A percentile compares a stretch with the other conserved stretches of the same genome.
Conservation (phyloP, 83 land plant species). For the Picea engelmannii region DNA sequence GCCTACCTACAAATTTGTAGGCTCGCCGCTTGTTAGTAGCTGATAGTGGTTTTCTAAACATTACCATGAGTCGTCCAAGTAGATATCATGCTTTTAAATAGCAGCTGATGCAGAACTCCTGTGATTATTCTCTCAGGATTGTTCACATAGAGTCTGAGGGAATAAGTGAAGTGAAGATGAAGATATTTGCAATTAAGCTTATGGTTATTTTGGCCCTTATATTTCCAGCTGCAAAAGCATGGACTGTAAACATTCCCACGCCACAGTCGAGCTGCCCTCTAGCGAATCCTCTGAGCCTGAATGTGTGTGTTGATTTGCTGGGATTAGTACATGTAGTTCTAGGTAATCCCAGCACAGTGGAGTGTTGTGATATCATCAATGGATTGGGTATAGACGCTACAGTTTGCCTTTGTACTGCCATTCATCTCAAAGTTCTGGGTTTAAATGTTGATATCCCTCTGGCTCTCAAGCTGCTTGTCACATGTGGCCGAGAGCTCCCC, state of each 20-base stretch:
- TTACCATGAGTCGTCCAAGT: background rate
- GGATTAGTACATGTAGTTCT: background rate
- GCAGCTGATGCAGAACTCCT: no score
- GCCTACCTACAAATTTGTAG: background rate
- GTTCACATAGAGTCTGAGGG: background rate
- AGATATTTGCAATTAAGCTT: background rate
- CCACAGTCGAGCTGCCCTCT: constrained; percentile 8
- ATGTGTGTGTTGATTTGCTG: constrained; percentile 1
- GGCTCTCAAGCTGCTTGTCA: background rate
- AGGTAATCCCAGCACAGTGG: background rate
- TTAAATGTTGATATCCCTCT: constrained; percentile 4
- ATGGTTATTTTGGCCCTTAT: background rate
- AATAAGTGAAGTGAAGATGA: background rate
- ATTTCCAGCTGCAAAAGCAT: background rate
- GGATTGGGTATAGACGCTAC: constrained; percentile 4
- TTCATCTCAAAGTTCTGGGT: constrained; percentile 3
- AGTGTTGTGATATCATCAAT: constrained; percentile 7
- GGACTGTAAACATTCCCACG: background rate
- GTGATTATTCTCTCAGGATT: background rate
- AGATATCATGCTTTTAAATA: no score
- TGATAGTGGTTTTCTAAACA: background rate
- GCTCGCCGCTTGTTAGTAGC: background rate
- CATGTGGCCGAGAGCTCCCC: background rate
- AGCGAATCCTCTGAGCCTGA: constrained; percentile 7
- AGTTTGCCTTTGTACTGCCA: constrained; percentile 1